Evolutionary conservation across 106 monocot genomes (phyloP), one percentile per base, ranked within the genome.

Genomic region (Alisma plantagoaquatica): DNA sequence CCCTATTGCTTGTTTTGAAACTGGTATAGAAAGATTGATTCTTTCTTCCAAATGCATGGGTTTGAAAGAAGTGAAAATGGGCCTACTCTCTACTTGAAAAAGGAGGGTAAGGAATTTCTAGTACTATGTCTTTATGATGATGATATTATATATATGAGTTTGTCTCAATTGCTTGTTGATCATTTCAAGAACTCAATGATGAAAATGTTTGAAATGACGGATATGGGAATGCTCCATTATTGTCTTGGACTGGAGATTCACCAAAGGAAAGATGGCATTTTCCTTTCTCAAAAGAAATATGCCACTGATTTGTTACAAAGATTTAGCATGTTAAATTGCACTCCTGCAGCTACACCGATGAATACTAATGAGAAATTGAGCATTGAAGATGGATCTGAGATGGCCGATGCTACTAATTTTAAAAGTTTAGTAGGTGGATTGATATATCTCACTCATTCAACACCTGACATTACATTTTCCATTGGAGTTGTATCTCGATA

Each of bases 51-150:
- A n/a, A n/a, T n/a, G 27, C 0, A 60, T 52, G 31, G 44, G 3
- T 60, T 60, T 51, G 29, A 51, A 27, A 15, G 44, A 31, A 59
- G 51, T 60, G 42, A 30, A 4, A 60, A 21, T 33, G 52, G 53
- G 31, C 44, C 69, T 0, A 69, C 59, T 17, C 17, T 44, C 27
- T 52, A 69, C 31, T 3, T 52, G 12, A 60, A 60, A 7, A 43
- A 14, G 1, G 15, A 33, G 41, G 29, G 22, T 43, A 31, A 29
- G 43, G 14, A 14, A 27, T 1, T 16, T 54, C 4, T 17, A 62
- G n/a, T 46, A 62, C 6, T 62, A 62, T 29, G 61, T 70, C 33
- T 33, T 55, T n/a, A n/a, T n/a, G n/a, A n/a, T n/a, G n/a, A n/a
- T n/a, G n/a, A n/a, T n/a, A n/a, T n/a, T n/a, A n/a, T n/a, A n/a